Conservation (phyloP, 352 stramenopile genomes). For the Globisporangium splendens region DNA sequence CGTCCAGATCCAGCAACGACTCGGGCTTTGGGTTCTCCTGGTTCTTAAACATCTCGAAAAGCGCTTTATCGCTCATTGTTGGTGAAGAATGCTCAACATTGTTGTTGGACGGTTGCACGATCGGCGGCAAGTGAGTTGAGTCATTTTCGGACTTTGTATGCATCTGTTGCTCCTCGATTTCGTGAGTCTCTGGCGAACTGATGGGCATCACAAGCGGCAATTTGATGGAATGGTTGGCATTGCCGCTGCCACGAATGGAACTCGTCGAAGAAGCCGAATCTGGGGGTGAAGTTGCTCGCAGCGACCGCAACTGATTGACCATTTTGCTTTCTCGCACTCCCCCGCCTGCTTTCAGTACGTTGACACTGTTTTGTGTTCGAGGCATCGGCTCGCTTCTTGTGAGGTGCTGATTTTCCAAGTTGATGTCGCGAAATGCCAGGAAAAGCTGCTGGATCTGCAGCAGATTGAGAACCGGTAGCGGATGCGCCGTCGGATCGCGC, state of each 20-base stretch:
- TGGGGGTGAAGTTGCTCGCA: conserved; percentile 25
- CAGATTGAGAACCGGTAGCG: conserved; percentile 38
- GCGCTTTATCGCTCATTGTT: conserved; percentile 40
- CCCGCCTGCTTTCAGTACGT: background rate
- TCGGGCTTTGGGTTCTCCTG: conserved; percentile 29
- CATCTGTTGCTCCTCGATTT: background rate
- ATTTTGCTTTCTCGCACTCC: conserved; percentile 33
- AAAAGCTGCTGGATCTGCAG: conserved; percentile 46
- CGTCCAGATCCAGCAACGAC: conserved; percentile 49
- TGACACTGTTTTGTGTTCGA: background rate
- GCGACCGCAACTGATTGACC: conserved; percentile 45
- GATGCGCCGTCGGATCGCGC: conserved; percentile 18
- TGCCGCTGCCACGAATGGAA: background rate
- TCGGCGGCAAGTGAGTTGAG: too few species aligned
- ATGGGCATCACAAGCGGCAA: conserved; percentile 2
- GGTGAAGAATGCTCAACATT: conserved; percentile 11
- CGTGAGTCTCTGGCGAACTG: conserved; percentile 1
- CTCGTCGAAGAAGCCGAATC: background rate
- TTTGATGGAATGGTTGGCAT: background rate
- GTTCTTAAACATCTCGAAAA: conserved; percentile 51
- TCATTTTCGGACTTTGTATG: too few species aligned
- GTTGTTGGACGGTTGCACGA: background rate
- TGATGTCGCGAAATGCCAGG: conserved; percentile 36
- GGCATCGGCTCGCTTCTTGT: background rate
- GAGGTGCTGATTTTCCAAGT: conserved; percentile 23